Conservation (phyloP, 306 rosid species). For the Lupinus albus region DNA sequence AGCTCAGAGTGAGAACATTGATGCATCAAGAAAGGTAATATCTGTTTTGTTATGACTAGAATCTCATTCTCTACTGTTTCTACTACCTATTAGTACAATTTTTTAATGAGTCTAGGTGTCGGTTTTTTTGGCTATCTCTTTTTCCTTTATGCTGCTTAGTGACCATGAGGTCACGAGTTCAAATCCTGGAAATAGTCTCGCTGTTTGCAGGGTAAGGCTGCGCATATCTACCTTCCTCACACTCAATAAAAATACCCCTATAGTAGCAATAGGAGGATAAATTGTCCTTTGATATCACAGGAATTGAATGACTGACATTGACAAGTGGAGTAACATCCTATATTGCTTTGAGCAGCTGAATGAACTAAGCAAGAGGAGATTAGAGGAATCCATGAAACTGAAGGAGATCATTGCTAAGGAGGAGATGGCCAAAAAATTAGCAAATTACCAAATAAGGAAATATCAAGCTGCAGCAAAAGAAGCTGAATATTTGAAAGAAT, state of each 20-base stretch:
- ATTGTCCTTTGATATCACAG: constrained; percentile 2
- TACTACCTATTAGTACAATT: constrained; percentile 23
- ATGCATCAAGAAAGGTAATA: constrained; percentile 76
- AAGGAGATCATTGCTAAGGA: constrained; percentile 62
- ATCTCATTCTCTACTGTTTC: constrained; percentile 3
- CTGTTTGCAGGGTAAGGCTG: too few relatives aligned
- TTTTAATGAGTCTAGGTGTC: neutral
- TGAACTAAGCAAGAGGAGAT: constrained; percentile 55
- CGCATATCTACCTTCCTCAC: too few relatives aligned
- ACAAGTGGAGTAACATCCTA: constrained; percentile 38
- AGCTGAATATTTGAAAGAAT: constrained; percentile 59
- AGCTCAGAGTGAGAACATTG: constrained; percentile 73
- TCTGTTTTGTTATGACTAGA: constrained; percentile 26
- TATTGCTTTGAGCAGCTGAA: constrained; percentile 57
- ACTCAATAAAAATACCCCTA: neutral
- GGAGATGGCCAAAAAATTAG: constrained; percentile 57
- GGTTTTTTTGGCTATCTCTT: neutral
- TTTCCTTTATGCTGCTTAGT: neutral
- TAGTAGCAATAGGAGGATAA: neutral
- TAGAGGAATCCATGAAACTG: constrained; percentile 63
- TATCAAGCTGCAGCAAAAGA: constrained; percentile 65
- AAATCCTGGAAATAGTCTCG: too few relatives aligned
- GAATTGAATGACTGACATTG: constrained; percentile 18
- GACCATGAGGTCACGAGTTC: too few relatives aligned
- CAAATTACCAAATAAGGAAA: constrained; percentile 60